Evolutionary conservation across 441 rosid species (phyloP).

Genomic region (Rhodomyrtus psidioides): DNA sequence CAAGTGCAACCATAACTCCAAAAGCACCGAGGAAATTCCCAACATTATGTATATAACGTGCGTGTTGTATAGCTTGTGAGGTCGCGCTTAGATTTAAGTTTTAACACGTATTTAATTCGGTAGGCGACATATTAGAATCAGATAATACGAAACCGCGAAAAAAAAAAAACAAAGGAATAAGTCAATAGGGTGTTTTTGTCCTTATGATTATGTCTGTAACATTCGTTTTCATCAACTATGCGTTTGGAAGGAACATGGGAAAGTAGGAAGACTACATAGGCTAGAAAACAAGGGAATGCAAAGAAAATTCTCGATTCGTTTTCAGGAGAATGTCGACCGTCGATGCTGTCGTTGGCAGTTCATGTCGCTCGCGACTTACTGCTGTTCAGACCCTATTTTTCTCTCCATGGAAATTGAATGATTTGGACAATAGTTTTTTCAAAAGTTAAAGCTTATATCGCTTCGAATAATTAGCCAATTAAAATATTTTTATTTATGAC

Average conservation of each 20-base stretch:
- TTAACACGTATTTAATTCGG: not conserved
- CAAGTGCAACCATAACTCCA: not conserved
- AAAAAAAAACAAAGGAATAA: not conserved
- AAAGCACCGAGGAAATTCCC: not conserved
- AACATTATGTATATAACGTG: not conserved
- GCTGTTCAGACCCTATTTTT: too few species aligned
- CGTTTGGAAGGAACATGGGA: not conserved
- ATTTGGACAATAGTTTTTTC: too few species aligned
- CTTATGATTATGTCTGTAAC: not conserved
- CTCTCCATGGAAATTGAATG: too few species aligned
- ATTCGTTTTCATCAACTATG: not conserved
- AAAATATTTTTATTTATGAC: too few species aligned
- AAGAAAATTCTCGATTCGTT: not conserved
- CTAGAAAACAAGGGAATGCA: not conserved
- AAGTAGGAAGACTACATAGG: not conserved
- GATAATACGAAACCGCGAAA: fast-evolving
- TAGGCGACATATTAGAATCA: not conserved
- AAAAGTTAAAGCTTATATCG: too few species aligned
- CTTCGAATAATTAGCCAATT: too few species aligned
- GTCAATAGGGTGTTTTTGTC: not conserved
- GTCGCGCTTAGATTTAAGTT: not conserved
- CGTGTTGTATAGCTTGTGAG: not conserved
- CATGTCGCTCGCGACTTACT: not conserved
- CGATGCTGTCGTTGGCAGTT: not conserved
- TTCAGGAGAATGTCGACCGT: not conserved